Evolutionary conservation across 2,329 filamentous ascomycete genomes (phyloP), one percentile per base, ranked within the genome.

Genomic region (Zymoseptoria crescenta): DNA sequence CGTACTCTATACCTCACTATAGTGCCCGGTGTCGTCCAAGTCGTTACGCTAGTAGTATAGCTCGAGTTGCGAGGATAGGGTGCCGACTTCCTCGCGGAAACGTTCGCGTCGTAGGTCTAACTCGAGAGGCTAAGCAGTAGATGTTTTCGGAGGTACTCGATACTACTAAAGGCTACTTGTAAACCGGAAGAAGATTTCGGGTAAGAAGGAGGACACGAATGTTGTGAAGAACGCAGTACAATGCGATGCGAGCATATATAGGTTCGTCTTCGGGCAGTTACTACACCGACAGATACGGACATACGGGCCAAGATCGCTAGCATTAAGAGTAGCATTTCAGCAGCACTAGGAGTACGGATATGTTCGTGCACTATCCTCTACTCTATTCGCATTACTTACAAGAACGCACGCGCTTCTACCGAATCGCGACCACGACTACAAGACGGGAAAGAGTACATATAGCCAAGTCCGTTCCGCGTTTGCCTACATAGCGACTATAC

Each of bases 41-140:
- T 97, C 69, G 89, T 96, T 74, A 86, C 87, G 61, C 84, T 88
- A 55, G 81, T 82, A 65, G 83, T 89, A 64, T 82, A 84, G 62
- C 76, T 96, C 58, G 90, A 96, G 75, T 79, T 97, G 69, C 88
- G 91, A 75, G 81, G 92, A 87, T 99, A 94, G 94, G 94, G 93
- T 27, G 87, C 92, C 63, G 92, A 96, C 62, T 99, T 99, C 72
- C 80, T 99, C 50, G 91, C 93, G 58, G 94, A 99, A 78, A 91
- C 92, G 2, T 97, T 99, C 76, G 88, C 94, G 59, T 95, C 90
- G 61, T 94, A 95, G n/a, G 85, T 88, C 21, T 97, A 68, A 79
- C 87, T 20, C 80, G 84, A 60, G 81, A 87, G 56, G 86, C 89
- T 73, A 99, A 97, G 80, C 90, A 85, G 79, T 86, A 85, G 62